Evolutionary conservation across 2,329 filamentous ascomycete genomes (phyloP).

Genomic region (Talaromyces islandicus): DNA sequence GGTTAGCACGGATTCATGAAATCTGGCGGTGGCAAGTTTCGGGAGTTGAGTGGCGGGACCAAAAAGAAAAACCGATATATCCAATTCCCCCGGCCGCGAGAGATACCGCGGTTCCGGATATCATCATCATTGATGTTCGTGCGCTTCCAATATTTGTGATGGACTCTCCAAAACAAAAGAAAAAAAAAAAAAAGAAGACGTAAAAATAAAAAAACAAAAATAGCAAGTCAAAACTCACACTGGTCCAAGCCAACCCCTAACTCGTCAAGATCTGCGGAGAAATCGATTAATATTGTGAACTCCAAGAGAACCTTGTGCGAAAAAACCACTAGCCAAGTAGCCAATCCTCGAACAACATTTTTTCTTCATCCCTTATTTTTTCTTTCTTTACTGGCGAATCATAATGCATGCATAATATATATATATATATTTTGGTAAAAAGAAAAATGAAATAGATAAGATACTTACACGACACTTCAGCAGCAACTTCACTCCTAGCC

Average conservation of each 20-base stretch:
- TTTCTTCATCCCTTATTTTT: not conserved
- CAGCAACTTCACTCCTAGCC: constrained; percentile 18
- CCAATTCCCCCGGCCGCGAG: too few relatives aligned
- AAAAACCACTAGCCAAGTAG: not conserved
- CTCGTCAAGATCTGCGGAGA: constrained; percentile 4
- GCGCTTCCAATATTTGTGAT: not conserved
- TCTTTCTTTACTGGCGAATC: not conserved
- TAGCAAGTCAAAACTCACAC: not conserved
- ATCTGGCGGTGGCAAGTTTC: not conserved
- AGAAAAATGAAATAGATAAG: not conserved
- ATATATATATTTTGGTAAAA: not conserved
- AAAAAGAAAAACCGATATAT: not conserved
- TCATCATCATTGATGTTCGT: not conserved
- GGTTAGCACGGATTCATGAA: constrained; percentile 22
- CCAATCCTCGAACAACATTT: not conserved
- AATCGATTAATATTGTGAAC: constrained; percentile 4
- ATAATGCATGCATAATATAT: too few relatives aligned
- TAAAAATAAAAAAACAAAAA: not conserved
- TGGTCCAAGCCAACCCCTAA: not conserved
- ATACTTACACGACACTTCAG: constrained; percentile 14
- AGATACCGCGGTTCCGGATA: not conserved
- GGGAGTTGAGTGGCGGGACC: not conserved
- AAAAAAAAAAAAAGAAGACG: not conserved
- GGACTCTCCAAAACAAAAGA: not conserved
- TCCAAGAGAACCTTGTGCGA: not conserved